Conservation (phyloP, 139 green algal species). For the Auxenochlorella pyrenoidosa region DNA sequence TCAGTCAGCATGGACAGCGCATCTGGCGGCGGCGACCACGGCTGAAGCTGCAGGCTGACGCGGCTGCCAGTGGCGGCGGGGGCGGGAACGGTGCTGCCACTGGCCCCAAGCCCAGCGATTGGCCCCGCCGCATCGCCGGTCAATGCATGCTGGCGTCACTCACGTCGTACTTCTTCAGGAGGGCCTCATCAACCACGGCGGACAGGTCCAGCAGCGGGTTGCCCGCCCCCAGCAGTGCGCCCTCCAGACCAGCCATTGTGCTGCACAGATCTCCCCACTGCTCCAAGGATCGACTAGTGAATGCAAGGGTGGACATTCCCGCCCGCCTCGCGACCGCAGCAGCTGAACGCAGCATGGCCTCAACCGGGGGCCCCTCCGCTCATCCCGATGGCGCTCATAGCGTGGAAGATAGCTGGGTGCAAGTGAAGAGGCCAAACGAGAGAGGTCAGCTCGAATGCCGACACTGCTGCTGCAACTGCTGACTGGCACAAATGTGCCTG, state of each 20-base stretch:
- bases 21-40: no score
- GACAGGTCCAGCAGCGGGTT: slow-evolving; percentile 98
- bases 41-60: neutral
- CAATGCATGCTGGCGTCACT: neutral
- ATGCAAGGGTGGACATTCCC: no score
- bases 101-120: neutral
- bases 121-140: neutral
- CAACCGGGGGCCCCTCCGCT: no score
- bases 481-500: no score
- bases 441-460: no score
- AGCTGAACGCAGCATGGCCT: no score
- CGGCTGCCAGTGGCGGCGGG: neutral
- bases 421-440: no score
- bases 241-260: slow-evolving; percentile 49
- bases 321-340: no score
- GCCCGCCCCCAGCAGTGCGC: slow-evolving; percentile 57
- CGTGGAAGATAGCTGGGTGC: no score
- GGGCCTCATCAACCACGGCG: slow-evolving; percentile 79
- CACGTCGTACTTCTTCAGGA: slow-evolving; percentile 94
- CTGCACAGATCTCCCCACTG: slow-evolving; percentile 26
- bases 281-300: neutral
- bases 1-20: no score
- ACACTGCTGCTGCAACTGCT: no score
- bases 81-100: neutral
- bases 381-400: no score